phyloP scores from a whole-genome alignment of 2,329 filamentous ascomycete genomes.

The Xylogone sp. region DNA sequence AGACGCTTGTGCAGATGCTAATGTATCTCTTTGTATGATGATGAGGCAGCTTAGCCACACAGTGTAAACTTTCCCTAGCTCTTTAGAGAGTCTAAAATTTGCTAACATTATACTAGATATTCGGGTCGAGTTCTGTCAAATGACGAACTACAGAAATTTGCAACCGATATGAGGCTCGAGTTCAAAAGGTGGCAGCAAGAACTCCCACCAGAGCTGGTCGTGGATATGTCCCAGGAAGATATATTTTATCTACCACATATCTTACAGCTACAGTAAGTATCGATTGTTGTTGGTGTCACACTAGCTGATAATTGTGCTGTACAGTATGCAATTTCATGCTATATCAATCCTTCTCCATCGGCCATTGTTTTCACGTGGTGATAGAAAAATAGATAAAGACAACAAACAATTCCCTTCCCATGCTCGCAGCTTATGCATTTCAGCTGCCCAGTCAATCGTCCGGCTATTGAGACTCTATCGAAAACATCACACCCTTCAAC shows the following conservation, averaged over 20 bases:
- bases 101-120: constrained; percentile 3
- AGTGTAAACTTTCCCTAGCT: background rate
- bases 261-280: constrained; percentile 7
- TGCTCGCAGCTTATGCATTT: constrained; percentile 5
- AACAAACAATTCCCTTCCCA: constrained; percentile 1
- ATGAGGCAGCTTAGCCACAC: constrained; percentile 9
- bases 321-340: constrained; percentile 8
- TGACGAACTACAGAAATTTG: constrained; percentile 5
- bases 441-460: constrained; percentile 5
- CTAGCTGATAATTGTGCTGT: constrained; percentile 1
- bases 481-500: constrained; percentile 7
- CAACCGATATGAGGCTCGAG: constrained; percentile 5
- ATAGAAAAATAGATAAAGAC: background rate
- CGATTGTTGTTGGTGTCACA: background rate
- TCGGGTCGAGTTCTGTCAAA: constrained; percentile 5
- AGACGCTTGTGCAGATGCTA: constrained; percentile 6
- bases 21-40: constrained; percentile 7
- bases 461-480: constrained; percentile 5
- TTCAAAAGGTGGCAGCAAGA: constrained; percentile 4
- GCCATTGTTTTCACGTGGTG: constrained; percentile 5
- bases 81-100: background rate
- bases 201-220: constrained; percentile 5
- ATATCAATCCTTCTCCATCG: constrained; percentile 8
- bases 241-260: constrained; percentile 7
- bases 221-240: constrained; percentile 5